Conservation (phyloP, 306 rosid genomes). For the Vigna mungo region DNA sequence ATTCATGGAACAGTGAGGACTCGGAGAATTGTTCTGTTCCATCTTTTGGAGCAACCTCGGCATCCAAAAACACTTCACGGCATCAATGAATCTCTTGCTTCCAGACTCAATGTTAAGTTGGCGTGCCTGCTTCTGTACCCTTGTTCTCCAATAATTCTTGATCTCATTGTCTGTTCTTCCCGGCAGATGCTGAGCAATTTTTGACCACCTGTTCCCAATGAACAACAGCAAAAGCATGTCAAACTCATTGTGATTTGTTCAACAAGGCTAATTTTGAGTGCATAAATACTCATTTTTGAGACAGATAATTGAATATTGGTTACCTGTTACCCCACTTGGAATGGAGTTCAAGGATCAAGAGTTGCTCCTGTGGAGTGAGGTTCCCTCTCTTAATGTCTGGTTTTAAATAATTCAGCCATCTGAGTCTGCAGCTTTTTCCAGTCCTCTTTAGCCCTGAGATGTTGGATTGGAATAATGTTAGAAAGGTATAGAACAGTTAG, state of each 20-base stretch:
- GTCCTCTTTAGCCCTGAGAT: conserved; percentile 90
- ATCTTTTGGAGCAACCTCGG: conserved; percentile 77
- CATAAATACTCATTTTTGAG: neutral
- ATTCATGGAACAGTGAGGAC: conserved; percentile 46
- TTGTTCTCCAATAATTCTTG: conserved; percentile 91
- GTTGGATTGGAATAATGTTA: neutral
- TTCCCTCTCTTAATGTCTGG: conserved; percentile 97
- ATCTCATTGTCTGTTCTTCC: conserved; percentile 98
- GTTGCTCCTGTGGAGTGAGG: conserved; percentile 90
- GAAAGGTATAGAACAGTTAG: conserved; percentile 17
- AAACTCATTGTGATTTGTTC: neutral
- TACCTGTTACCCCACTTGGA: conserved; percentile 96
- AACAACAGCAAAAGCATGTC: conserved; percentile 9
- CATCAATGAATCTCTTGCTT: conserved; percentile 78
- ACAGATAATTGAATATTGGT: neutral
- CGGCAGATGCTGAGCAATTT: conserved; percentile 87
- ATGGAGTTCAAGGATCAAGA: conserved; percentile 91
- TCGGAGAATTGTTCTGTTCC: conserved; percentile 57
- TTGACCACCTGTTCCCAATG: conserved; percentile 73
- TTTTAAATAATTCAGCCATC: conserved; percentile 94
- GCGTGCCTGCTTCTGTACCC: conserved; percentile 91
- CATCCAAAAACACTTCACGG: conserved; percentile 81
- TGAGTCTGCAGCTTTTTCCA: conserved; percentile 94
- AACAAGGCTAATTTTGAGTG: neutral
- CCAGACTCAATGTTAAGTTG: conserved; percentile 83